phyloP scores from a whole-genome alignment of 495 filamentous ascomycete genomes.

The Rostrohypoxylon terebratum region DNA sequence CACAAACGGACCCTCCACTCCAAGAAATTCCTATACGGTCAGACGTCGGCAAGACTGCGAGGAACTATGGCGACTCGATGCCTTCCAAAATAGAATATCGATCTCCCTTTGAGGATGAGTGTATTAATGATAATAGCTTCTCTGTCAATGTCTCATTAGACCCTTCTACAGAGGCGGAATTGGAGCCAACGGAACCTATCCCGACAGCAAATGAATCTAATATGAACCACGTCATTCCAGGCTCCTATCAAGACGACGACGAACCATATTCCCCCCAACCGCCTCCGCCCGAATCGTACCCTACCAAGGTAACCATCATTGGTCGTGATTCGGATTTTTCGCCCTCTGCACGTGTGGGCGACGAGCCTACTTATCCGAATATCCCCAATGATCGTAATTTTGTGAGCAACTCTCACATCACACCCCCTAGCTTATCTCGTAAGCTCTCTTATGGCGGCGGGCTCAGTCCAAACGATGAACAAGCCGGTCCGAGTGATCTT shows the following conservation, averaged over 20 bases:
- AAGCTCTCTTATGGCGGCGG: conserved; percentile 25
- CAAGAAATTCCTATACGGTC: conserved; percentile 43
- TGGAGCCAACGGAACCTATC: conserved; percentile 20
- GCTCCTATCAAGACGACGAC: conserved; percentile 37
- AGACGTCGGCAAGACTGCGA: conserved; percentile 40
- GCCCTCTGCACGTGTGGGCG: conserved; percentile 47
- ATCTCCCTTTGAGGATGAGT: conserved; percentile 52
- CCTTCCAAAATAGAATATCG: conserved; percentile 55
- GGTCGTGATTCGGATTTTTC: conserved; percentile 56
- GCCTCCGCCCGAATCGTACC: conserved; percentile 49
- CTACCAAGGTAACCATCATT: conserved; percentile 60
- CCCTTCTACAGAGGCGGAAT: conserved; percentile 39
- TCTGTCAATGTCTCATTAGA: conserved; percentile 59
- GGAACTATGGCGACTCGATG: conserved; percentile 13
- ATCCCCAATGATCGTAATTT: conserved; percentile 17
- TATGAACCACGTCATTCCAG: conserved; percentile 40
- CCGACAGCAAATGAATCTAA: conserved; percentile 25
- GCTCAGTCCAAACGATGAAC: conserved; percentile 30
- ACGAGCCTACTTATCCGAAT: conserved; percentile 8
- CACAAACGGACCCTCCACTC: conserved; percentile 67
- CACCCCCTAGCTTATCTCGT: conserved; percentile 14
- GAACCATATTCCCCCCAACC: conserved; percentile 58
- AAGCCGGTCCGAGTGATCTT: conserved; percentile 40
- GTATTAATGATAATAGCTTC: conserved; percentile 52
- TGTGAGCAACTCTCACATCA: conserved; percentile 18